Evolutionary conservation across 83 land plant genomes (phyloP), one percentile per base, ranked within the genome.

Genomic region (Diphasiastrum complanatum): DNA sequence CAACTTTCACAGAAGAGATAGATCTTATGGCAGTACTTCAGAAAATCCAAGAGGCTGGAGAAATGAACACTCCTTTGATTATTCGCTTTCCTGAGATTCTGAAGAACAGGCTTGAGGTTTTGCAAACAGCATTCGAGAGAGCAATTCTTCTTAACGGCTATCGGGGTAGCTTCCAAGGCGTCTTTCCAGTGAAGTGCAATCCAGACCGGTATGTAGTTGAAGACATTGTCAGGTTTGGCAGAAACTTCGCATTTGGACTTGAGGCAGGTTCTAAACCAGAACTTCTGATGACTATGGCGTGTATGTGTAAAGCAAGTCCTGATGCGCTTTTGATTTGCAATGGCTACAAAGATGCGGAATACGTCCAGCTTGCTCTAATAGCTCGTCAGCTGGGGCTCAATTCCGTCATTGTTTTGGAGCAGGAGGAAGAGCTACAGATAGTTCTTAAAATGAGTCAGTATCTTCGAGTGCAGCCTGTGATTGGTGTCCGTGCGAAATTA

Each of bases 201-300:
- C 97, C 95, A 61, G 96, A 91, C 48, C 77, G 79, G 51, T 81
- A 62, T 34, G 66, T 91, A 31, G 87, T 91, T 10, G 96, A 91
- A 24, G 86, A 85, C 56, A 63, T 91, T 45, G 91, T 87, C n/a
- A 69, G 59, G 40, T 80, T 79, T 56, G 97, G 95, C 5, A 54
- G 61, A 3, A 33, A 66, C 1, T 80, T 73, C 47, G 58, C 70
- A 24, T 91, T 91, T 69, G 97, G 97, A 18, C 78, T 91, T 19
- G 97, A 91, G 58, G 95, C 96, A 5, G 95, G 97, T n/a, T 91
- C 97, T 2, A 91, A 87, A 66, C 85, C 95, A 3, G 97, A 91
- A 78, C 83, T 91, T 22, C 80, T 91, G 8, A 72, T 91, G 27
- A 83, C 95, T 5, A 88, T 91, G 78, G 69, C 76, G 45, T 69